Conservation (phyloP, 2,329 filamentous ascomycete species). For the Penicillium sp. region DNA sequence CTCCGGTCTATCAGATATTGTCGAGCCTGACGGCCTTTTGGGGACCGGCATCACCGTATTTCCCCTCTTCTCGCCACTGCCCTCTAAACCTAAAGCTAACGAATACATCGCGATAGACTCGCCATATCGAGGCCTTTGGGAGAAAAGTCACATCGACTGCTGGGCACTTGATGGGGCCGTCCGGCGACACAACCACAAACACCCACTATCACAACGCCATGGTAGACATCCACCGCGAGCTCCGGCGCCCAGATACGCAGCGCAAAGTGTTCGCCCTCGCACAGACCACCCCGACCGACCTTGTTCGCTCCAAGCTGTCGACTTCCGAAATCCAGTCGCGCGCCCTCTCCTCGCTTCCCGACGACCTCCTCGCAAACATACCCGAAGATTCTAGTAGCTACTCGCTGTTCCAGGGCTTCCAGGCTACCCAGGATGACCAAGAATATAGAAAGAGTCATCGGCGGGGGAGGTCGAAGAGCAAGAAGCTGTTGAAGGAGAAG, state of each 20-base stretch:
- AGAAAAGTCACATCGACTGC: constrained; percentile 95
- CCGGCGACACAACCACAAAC: constrained; percentile 57
- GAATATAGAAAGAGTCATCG: constrained; percentile 71
- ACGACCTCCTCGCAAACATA: constrained; percentile 87
- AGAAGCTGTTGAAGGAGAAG: constrained; percentile 69
- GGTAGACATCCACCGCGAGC: constrained; percentile 85
- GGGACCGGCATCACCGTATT: constrained; percentile 55
- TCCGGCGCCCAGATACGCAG: constrained; percentile 82
- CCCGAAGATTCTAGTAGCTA: constrained; percentile 85
- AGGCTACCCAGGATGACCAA: constrained; percentile 71
- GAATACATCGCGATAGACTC: constrained; percentile 60
- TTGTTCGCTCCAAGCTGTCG: constrained; percentile 90
- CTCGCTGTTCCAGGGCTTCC: constrained; percentile 95
- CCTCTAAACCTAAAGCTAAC: not conserved
- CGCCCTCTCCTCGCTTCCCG: constrained; percentile 83
- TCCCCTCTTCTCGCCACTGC: constrained; percentile 1
- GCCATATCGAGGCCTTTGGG: constrained; percentile 88
- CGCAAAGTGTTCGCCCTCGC: constrained; percentile 90
- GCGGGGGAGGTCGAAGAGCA: constrained; percentile 72
- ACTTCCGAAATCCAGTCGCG: constrained; percentile 92
- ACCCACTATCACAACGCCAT: constrained; percentile 85
- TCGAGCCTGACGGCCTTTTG: constrained; percentile 51
- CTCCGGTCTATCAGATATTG: constrained; percentile 47
- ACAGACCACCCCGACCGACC: constrained; percentile 87
- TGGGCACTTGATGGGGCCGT: constrained; percentile 80